These are phyloP conservation scores for Cicer judaicum DNA, from an alignment of 306 rosid genomes.

Conservation along the genomic window DNA sequence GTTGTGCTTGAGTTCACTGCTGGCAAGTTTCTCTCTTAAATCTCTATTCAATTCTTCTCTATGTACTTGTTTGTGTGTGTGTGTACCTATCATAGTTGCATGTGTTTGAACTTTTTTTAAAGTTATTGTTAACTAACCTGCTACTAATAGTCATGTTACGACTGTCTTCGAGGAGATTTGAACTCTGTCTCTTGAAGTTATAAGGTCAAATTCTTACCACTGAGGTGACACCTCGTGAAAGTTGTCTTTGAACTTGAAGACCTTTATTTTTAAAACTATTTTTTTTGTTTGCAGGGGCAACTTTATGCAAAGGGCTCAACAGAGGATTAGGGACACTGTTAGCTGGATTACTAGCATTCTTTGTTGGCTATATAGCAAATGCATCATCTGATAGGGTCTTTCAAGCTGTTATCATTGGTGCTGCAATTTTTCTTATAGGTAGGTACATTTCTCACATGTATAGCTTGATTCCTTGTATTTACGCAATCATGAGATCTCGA, in stretches of 20 bases:
- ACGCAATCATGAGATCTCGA: not conserved
- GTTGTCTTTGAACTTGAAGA: slow-evolving; percentile 28
- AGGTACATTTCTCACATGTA: slow-evolving; percentile 59
- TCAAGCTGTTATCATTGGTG: slow-evolving; percentile 76
- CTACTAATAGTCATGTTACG: no score
- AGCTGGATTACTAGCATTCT: slow-evolving; percentile 82
- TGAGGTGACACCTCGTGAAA: no score
- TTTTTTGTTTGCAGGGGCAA: slow-evolving; percentile 69
- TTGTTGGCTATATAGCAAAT: slow-evolving; percentile 64
- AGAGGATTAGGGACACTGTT: slow-evolving; percentile 91
- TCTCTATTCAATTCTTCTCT: not conserved
- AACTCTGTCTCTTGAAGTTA: no score
- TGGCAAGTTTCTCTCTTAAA: slow-evolving; percentile 50
- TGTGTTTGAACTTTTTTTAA: slow-evolving; percentile 2
- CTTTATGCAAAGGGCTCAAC: slow-evolving; percentile 94
- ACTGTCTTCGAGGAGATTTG: no score
- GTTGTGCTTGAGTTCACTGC: slow-evolving; percentile 97
- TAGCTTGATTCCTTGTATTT: not conserved
- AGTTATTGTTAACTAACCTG: no score
- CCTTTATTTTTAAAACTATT: not conserved
- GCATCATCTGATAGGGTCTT: slow-evolving; percentile 48
- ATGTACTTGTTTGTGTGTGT: not conserved
- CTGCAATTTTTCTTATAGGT: slow-evolving; percentile 85
- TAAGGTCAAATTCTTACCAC: no score
- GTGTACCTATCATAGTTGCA: not conserved